A percentile compares a stretch with the other conserved stretches of the same genome.
Evolutionary conservation across 148 eudicot genomes (phyloP).

Genomic region (Bassia scoparia): DNA sequence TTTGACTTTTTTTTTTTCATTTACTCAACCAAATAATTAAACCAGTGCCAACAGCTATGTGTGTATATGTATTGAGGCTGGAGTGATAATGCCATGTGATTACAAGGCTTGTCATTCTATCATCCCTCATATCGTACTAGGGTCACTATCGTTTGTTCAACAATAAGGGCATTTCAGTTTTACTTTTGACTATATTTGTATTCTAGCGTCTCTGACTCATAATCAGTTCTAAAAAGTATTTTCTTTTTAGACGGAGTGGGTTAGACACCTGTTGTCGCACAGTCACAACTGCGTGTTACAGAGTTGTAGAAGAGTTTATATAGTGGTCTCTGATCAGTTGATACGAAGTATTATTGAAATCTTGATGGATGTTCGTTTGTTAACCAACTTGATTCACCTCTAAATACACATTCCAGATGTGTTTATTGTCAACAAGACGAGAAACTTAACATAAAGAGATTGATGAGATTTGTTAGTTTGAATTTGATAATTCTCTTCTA

Average conservation of each 20-base stretch:
- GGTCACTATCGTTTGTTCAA: background rate
- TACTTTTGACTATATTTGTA: background rate
- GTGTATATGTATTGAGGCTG: too few relatives aligned
- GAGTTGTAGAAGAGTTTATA: background rate
- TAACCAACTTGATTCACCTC: background rate
- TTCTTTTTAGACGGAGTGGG: background rate
- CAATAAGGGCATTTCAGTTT: background rate
- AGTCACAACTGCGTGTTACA: background rate
- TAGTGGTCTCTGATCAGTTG: background rate
- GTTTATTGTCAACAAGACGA: background rate
- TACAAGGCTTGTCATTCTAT: background rate
- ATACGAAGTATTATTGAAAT: background rate
- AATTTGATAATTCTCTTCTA: background rate
- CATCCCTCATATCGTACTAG: background rate
- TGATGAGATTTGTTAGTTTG: background rate
- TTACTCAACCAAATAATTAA: too few relatives aligned
- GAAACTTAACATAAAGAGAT: background rate
- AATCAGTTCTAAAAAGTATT: background rate
- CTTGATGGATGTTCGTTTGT: background rate
- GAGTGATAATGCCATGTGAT: background rate
- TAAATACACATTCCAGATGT: background rate
- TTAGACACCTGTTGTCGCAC: background rate
- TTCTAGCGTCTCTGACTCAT: background rate
- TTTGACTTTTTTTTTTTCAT: too few relatives aligned
- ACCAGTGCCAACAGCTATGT: too few relatives aligned